Base-by-base conservation (phyloP, 2,329 filamentous ascomycete species). In the Phialophora chinensis region DNA sequence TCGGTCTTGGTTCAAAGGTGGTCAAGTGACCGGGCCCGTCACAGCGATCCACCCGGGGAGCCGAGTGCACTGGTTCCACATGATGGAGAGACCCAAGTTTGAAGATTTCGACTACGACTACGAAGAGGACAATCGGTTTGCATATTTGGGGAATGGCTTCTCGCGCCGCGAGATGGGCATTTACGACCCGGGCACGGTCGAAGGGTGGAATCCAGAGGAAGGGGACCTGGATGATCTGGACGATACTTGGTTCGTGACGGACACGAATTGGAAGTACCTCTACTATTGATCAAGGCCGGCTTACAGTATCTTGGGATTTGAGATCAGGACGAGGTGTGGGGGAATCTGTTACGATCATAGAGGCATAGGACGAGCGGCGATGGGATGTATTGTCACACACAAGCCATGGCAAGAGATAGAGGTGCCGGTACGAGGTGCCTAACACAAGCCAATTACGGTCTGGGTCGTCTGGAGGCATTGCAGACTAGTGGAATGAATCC, bases 1-100 rank as follows among this genome's bases (percentile, higher is more conserved):
- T 61, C 75, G 80, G 6, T 73, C 69, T 10, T 82, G 80, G 79
- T 83, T 82, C 62, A 73, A 81, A 80, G 64, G 67, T 35, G 66
- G 66, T 1, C 52, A 65, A 65, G 74, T 58, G 72, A 74, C 54
- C n/a, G 67, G 67, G 7, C 27, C 61, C 8, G 44, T 70, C 38
- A 61, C 42, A 3, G 61, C 60, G 5, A 47, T 69, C n/a, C 58
- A 61, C 35, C 67, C 67, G 7, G 67, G 67, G 2, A 70, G 68
- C 38, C 63, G 73, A 17, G 60, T 75, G 20, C 73, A 74, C 47
- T 74, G 71, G 61, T 73, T 74, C 44, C 69, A 74, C 11, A 67
- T 65, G 4, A 63, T 76, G 63, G 65, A 71, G 31, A 47, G 61
- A 8, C 71, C 71, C 3, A 69, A 72, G 25, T 76, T 64, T 61